Percentiles rank a stretch among this genome's conserved stretches.
Evolutionary conservation across 495 filamentous ascomycete genomes (phyloP).

Genomic region (Letharia columbiana): DNA sequence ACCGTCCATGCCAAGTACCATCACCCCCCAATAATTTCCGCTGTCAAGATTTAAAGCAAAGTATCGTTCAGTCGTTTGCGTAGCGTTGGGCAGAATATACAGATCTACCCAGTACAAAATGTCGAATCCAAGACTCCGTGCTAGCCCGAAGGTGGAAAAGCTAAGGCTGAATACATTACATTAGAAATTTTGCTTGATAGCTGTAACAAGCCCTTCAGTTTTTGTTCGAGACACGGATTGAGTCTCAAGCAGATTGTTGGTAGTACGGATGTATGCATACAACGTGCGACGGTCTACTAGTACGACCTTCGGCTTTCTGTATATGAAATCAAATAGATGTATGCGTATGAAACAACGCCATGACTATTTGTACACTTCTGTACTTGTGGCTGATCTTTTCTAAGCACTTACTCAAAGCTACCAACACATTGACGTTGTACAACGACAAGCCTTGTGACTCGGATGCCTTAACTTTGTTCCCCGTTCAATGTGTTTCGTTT

Average conservation of each 20-base stretch:
- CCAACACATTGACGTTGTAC: background rate
- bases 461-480: background rate
- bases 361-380: background rate
- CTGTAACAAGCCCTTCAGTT: background rate
- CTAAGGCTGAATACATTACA: too few relatives aligned
- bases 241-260: background rate
- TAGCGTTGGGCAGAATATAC: too few relatives aligned
- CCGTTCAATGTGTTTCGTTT: background rate
- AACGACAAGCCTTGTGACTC: background rate
- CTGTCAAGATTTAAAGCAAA: conserved; percentile 10
- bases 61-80: background rate
- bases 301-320: background rate
- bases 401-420: background rate
- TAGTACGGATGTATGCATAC: background rate
- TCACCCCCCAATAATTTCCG: conserved; percentile 14
- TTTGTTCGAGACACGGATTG: too few relatives aligned
- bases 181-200: too few relatives aligned
- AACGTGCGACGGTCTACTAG: background rate
- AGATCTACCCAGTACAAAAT: too few relatives aligned
- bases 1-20: conserved; percentile 12
- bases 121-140: too few relatives aligned
- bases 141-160: too few relatives aligned
- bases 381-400: background rate
- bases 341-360: background rate
- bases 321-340: background rate